Evolutionary conservation across 768 basidiomycete genomes (phyloP), one percentile per base, ranked within the genome.

Genomic region (Tubosaeta sp.): DNA sequence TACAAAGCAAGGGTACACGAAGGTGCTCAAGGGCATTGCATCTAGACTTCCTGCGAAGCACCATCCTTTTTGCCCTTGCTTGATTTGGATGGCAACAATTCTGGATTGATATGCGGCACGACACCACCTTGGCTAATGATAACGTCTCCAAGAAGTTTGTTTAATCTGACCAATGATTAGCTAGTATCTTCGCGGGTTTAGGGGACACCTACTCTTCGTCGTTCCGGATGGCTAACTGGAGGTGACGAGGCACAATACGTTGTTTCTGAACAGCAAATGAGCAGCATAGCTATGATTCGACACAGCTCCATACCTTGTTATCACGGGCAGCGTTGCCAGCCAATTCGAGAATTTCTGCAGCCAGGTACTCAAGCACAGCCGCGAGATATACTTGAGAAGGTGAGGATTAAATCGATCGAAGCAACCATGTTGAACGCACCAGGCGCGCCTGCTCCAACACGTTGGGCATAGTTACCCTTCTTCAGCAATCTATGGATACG

Each of bases 301-400:
- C 6, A 10, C 22, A 39, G 5, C 2, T 2, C 10, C 40, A 18
- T 48, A 70, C 67, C 63, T 87, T 86, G 75, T 88, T 83, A 64
- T 90, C 86, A 53, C 84, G 80, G 44, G 88, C 87, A 31, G 83
- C 81, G 60, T 82, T 83, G 5, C 90, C 90, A 48, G 90, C 88
- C 40, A 92, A 75, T 69, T 93, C 90, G 46, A 92, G 79, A 62
- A 94, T 83, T 69, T 94, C 91, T 25, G 90, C 91, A 6, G 83
- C 80, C 32, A 94, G 79, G 68, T 94, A 93, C 69, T 93, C 91
- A 24, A 93, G 78, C 48, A 92, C 90, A 46, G 87, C 87, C 51
- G 89, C 84, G 51, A 90, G 80, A 70, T 90, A 91, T 44, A 90
- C 90, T 85, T 50, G 18, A 14, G 1, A 25, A 6, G 6, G 30